phyloP scores from a whole-genome alignment of 2,329 filamentous ascomycete genomes.

The Fusarium liriodendri region DNA sequence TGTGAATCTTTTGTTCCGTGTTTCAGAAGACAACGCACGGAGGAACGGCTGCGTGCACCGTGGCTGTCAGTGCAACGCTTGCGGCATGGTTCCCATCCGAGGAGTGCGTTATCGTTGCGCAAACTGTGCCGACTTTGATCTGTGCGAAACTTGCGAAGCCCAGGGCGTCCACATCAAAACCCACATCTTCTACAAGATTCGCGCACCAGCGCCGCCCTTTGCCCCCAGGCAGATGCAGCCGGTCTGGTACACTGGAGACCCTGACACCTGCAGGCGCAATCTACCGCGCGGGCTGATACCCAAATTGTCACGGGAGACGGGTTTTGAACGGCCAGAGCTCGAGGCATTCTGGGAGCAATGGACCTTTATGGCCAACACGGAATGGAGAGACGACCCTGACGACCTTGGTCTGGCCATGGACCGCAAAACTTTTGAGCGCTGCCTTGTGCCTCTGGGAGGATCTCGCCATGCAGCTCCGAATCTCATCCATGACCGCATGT shows the following conservation, averaged over 20 bases:
- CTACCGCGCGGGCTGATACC: constrained; percentile 76
- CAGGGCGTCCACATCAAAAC: constrained; percentile 84
- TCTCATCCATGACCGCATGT: constrained; percentile 95
- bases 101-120: constrained; percentile 94
- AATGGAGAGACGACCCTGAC: constrained; percentile 85
- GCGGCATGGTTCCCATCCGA: constrained; percentile 87
- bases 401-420: constrained; percentile 87
- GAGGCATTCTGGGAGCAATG: constrained; percentile 98
- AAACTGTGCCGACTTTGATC: constrained; percentile 95
- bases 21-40: constrained; percentile 91
- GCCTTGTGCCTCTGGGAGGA: constrained; percentile 87
- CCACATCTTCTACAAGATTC: constrained; percentile 97
- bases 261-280: constrained; percentile 74
- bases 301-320: constrained; percentile 76
- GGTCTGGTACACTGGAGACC: constrained; percentile 90
- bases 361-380: constrained; percentile 89
- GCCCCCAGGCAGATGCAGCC: constrained; percentile 83
- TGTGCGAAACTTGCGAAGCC: constrained; percentile 93
- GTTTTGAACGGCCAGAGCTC: constrained; percentile 86
- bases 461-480: constrained; percentile 83
- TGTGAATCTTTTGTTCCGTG: constrained; percentile 86
- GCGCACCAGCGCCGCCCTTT: constrained; percentile 87
- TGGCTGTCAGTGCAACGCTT: constrained; percentile 92
- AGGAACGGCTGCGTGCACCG: constrained; percentile 92
- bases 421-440: constrained; percentile 90